These are phyloP conservation scores for Amoebophrya sp. DNA, from an alignment of 169 alveolate genomes.

Conservation along the genomic window DNA sequence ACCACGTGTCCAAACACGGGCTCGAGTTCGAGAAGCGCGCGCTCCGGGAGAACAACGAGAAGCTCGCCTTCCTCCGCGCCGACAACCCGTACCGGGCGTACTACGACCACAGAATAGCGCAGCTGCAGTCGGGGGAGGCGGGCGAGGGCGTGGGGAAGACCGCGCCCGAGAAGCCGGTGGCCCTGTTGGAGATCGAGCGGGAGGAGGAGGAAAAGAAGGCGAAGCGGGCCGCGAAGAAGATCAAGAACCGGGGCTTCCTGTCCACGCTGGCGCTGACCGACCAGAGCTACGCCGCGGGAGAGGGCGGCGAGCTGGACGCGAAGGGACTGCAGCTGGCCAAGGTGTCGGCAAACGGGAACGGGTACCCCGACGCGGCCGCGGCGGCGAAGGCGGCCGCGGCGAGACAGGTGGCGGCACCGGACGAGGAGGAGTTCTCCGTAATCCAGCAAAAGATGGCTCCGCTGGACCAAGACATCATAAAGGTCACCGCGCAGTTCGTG, in stretches of 20 bases:
- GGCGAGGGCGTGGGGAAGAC: no score
- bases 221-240: slow-evolving; percentile 31
- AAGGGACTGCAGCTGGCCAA: no score
- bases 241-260: slow-evolving; percentile 19
- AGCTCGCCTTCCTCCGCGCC: slow-evolving; percentile 46
- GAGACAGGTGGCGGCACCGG: background rate
- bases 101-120: slow-evolving; percentile 46
- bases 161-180: slow-evolving; percentile 35
- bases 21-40: slow-evolving; percentile 53
- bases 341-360: no score
- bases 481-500: slow-evolving; percentile 80
- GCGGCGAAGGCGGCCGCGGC: no score
- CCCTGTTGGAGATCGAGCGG: slow-evolving; percentile 24
- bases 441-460: slow-evolving; percentile 24
- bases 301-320: no score
- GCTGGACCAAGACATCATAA: slow-evolving; percentile 59
- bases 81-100: slow-evolving; percentile 56
- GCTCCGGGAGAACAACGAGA: slow-evolving; percentile 42
- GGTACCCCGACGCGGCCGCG: no score
- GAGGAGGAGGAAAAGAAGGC: slow-evolving; percentile 26
- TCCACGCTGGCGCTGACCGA: no score
- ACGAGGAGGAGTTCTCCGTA: background rate
- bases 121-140: no score
- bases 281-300: no score
- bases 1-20: slow-evolving; percentile 63